phyloP scores from a whole-genome alignment of 495 filamentous ascomycete species.

The Neurospora sp. region DNA sequence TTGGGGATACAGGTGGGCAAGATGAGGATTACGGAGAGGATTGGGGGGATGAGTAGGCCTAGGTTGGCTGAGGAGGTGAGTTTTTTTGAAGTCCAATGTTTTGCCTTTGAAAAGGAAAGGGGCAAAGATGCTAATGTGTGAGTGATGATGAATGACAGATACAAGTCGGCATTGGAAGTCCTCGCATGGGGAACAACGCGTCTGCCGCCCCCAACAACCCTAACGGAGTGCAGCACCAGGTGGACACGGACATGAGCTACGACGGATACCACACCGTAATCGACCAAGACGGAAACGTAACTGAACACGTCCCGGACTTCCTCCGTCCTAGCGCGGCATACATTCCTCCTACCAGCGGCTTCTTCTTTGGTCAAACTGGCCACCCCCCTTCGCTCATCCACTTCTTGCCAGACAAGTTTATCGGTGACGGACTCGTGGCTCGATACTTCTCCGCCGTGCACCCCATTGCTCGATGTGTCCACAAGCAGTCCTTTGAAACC shows the following conservation, averaged over 20 bases:
- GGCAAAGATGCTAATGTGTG: neutral
- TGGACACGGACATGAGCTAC: neutral
- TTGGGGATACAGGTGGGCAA: conserved; percentile 59
- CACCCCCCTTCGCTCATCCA: conserved; percentile 40
- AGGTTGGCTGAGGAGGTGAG: conserved; percentile 58
- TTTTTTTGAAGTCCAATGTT: neutral
- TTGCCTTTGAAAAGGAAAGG: neutral
- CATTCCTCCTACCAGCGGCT: conserved; percentile 51
- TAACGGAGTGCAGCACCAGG: neutral
- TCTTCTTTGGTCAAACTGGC: conserved; percentile 51
- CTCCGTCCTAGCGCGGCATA: conserved; percentile 43
- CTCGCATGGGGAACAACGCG: neutral
- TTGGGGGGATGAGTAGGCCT: conserved; percentile 49
- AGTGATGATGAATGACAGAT: conserved; percentile 6
- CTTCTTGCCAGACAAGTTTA: conserved; percentile 40
- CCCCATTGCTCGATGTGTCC: conserved; percentile 52
- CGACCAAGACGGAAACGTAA: neutral
- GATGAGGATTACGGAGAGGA: conserved; percentile 61
- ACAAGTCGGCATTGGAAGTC: conserved; percentile 12
- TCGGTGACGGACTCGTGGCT: conserved; percentile 46
- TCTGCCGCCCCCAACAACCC: neutral
- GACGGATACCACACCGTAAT: neutral
- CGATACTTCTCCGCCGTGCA: conserved; percentile 61
- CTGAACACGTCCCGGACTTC: conserved; percentile 25
- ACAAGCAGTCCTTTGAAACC: conserved; percentile 52